phyloP scores from a whole-genome alignment of 805 yeast species.

The Zygosaccharomyces siamensis region DNA sequence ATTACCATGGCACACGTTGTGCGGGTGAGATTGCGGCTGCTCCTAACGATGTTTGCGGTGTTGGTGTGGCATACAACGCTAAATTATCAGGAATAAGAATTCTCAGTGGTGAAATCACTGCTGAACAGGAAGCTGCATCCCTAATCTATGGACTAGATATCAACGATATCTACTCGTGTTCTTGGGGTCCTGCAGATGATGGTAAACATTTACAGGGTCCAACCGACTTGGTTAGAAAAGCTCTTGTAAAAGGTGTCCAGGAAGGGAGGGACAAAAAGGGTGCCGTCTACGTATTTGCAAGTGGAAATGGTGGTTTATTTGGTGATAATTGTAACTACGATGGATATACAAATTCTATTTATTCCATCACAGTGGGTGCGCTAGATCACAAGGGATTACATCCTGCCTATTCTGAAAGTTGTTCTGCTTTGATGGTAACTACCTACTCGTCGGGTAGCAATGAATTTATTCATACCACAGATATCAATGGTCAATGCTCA shows the following conservation, averaged over 20 bases:
- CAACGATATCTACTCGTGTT: constrained; percentile 92
- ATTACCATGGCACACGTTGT: constrained; percentile 94
- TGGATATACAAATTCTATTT: constrained; percentile 94
- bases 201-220: constrained; percentile 87
- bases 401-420: constrained; percentile 86
- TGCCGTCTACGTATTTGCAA: constrained; percentile 87
- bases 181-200: constrained; percentile 98
- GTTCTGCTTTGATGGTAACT: constrained; percentile 91
- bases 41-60: constrained; percentile 84
- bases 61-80: constrained; percentile 90
- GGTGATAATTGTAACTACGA: constrained; percentile 95
- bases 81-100: constrained; percentile 88
- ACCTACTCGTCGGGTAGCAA: constrained; percentile 90
- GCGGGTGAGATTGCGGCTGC: constrained; percentile 96
- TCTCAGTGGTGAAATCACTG: constrained; percentile 69
- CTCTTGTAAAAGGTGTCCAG: constrained; percentile 76
- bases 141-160: constrained; percentile 72
- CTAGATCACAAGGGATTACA: constrained; percentile 82
- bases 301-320: constrained; percentile 83
- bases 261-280: constrained; percentile 82
- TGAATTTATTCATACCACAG: constrained; percentile 86
- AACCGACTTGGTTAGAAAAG: constrained; percentile 66
- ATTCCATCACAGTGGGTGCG: constrained; percentile 92
- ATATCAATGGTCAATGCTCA: constrained; percentile 64
- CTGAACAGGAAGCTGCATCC: constrained; percentile 89